A percentile compares a stretch with the other conserved stretches of the same genome.
Conservation (phyloP, 306 rosid genomes). For the Fragaria iinumae region DNA sequence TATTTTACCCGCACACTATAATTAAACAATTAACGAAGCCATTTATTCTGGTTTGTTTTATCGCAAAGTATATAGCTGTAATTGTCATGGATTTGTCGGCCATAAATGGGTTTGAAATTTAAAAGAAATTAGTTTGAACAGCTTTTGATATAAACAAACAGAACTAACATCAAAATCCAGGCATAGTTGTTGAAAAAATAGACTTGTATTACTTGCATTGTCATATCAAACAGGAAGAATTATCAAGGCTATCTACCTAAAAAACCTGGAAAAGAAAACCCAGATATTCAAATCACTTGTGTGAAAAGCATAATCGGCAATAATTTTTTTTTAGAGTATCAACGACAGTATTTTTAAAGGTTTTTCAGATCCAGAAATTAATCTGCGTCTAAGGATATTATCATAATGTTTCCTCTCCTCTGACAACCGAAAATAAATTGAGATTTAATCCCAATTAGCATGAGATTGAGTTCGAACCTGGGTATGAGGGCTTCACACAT, state of each 20-base stretch:
- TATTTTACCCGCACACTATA: not conserved
- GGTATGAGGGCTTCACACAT: too few species aligned
- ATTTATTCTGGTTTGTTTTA: slow-evolving; percentile 5
- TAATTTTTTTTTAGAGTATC: not conserved
- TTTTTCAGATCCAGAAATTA: too few species aligned
- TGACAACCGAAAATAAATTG: too few species aligned
- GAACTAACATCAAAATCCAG: slow-evolving; percentile 22
- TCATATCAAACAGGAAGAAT: not conserved
- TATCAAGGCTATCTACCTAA: slow-evolving; percentile 6
- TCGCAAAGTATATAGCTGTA: slow-evolving; percentile 23
- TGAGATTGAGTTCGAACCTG: too few species aligned
- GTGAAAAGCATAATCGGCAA: slow-evolving; percentile 9
- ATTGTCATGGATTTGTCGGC: slow-evolving; percentile 37
- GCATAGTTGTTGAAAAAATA: slow-evolving; percentile 22
- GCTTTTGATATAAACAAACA: slow-evolving; percentile 22
- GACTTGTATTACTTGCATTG: slow-evolving; percentile 11
- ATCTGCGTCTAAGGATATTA: too few species aligned
- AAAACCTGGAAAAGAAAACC: not conserved
- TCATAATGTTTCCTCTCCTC: too few species aligned
- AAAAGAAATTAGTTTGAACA: slow-evolving; percentile 41
- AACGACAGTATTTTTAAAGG: too few species aligned
- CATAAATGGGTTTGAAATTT: slow-evolving; percentile 35
- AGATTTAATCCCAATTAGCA: too few species aligned
- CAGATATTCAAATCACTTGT: not conserved
- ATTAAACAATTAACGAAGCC: not conserved